Percentiles rank a stretch among this genome's conserved stretches.
These are phyloP conservation scores for Saturnispora bothae DNA, from an alignment of 805 yeast genomes.

Conservation along the genomic window DNA sequence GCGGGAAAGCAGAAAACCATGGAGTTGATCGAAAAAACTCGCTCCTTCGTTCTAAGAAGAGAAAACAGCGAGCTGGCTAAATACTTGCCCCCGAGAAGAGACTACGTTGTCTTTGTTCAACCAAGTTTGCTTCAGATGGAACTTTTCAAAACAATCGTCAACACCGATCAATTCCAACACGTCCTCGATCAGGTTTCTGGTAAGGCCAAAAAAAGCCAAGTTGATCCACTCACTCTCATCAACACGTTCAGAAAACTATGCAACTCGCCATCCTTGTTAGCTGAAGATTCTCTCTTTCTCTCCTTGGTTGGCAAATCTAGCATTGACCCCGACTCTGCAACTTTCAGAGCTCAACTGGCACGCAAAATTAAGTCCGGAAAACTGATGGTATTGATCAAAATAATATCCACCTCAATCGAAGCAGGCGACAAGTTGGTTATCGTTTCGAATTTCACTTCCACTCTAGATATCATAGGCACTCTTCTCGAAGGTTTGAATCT, in stretches of 20 bases:
- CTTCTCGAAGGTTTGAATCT: slow-evolving; percentile 40
- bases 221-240: slow-evolving; percentile 45
- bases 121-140: slow-evolving; percentile 56
- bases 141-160: slow-evolving; percentile 38
- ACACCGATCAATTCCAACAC: slow-evolving; percentile 20
- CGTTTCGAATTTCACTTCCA: slow-evolving; percentile 81
- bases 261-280: slow-evolving; percentile 62
- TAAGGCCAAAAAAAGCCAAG: slow-evolving; percentile 2
- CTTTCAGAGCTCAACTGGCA: slow-evolving; percentile 23
- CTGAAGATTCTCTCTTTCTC: slow-evolving; percentile 37
- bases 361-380: slow-evolving; percentile 46
- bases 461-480: slow-evolving; percentile 64
- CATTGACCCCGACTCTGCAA: slow-evolving; percentile 14
- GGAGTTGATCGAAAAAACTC: slow-evolving; percentile 56
- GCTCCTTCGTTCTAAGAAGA: slow-evolving; percentile 61
- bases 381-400: slow-evolving; percentile 43
- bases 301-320: slow-evolving; percentile 18
- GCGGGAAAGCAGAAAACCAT: slow-evolving; percentile 52
- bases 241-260: slow-evolving; percentile 71
- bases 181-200: slow-evolving; percentile 8
- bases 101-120: slow-evolving; percentile 62
- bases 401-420: slow-evolving; percentile 39
- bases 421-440: slow-evolving; percentile 68
- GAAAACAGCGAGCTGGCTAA: slow-evolving; percentile 45
- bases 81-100: slow-evolving; percentile 66